phyloP scores from a whole-genome alignment of 2,329 filamentous ascomycete species.

The Trichoderma hamatum region DNA sequence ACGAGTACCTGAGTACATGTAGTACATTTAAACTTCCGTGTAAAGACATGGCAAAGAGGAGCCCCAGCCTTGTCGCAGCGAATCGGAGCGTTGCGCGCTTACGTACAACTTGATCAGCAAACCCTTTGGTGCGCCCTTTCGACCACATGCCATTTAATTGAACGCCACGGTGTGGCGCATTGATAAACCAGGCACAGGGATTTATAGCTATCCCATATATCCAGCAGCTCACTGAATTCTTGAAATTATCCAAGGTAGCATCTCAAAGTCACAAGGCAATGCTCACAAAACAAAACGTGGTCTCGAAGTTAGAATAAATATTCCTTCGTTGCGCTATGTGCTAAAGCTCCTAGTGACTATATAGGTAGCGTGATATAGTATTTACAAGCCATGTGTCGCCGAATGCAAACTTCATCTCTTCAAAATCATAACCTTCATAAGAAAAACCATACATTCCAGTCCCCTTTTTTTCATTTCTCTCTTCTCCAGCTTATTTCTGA shows the following conservation, averaged over 20 bases:
- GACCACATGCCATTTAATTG: background rate
- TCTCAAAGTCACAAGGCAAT: background rate
- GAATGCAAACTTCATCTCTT: background rate
- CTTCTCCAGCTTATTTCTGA: slow-evolving; percentile 26
- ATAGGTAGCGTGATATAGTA: slow-evolving; percentile 13
- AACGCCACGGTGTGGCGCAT: background rate
- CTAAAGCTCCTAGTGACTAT: slow-evolving; percentile 14
- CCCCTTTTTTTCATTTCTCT: background rate
- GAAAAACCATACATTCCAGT: background rate
- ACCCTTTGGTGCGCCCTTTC: background rate
- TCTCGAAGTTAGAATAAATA: background rate
- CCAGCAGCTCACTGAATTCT: background rate
- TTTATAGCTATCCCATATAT: too few relatives aligned
- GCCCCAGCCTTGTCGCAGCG: background rate
- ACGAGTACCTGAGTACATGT: background rate
- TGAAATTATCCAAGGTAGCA: background rate
- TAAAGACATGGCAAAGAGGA: background rate
- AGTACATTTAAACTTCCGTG: background rate
- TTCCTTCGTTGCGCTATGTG: slow-evolving; percentile 10
- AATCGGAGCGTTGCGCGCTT: background rate
- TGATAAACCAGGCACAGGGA: background rate
- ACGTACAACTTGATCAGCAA: background rate
- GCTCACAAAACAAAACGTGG: background rate
- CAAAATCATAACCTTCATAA: background rate
- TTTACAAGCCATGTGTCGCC: slow-evolving; percentile 18